phyloP scores from a whole-genome alignment of 2,329 filamentous ascomycete species.

The Escovopsis sp. region DNA sequence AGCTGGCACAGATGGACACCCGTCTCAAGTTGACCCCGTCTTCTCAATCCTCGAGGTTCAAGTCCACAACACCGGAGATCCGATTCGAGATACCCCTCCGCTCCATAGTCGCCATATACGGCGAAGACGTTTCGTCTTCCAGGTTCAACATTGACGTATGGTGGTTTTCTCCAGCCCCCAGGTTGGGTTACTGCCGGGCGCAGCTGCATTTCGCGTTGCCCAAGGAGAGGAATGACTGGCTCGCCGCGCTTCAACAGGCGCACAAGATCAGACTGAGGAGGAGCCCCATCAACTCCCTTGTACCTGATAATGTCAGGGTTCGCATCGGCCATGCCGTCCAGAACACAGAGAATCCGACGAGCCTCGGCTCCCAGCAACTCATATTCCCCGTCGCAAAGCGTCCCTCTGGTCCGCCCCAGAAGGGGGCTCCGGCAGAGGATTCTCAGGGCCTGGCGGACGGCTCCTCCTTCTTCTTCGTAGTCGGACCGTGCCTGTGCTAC shows the following conservation, averaged over 20 bases:
- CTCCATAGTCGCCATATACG: slow-evolving; percentile 37
- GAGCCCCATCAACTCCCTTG: slow-evolving; percentile 20
- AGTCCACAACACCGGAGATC: slow-evolving; percentile 21
- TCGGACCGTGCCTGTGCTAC: slow-evolving; percentile 38
- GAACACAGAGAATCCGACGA: slow-evolving; percentile 22
- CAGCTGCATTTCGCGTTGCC: slow-evolving; percentile 35
- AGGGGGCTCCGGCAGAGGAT: slow-evolving; percentile 27
- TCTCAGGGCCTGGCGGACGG: slow-evolving; percentile 32
- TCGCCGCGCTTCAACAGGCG: slow-evolving; percentile 30
- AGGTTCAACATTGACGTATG: slow-evolving; percentile 41
- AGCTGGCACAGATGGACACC: slow-evolving; percentile 19
- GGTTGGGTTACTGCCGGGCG: slow-evolving; percentile 30
- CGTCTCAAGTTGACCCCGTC: slow-evolving; percentile 11
- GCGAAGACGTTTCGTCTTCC: slow-evolving; percentile 33
- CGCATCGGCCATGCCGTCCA: slow-evolving; percentile 33
- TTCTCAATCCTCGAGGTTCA: slow-evolving; percentile 12
- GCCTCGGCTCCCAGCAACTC: slow-evolving; percentile 15
- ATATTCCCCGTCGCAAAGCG: slow-evolving; percentile 41
- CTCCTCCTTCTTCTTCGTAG: slow-evolving; percentile 39
- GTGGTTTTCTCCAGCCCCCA: slow-evolving; percentile 34
- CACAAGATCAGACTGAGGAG: slow-evolving; percentile 24
- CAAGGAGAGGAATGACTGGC: slow-evolving; percentile 34
- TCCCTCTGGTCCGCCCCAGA: slow-evolving; percentile 24
- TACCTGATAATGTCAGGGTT: slow-evolving; percentile 32
- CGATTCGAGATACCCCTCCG: slow-evolving; percentile 34